Evolutionary conservation across 2,329 filamentous ascomycete species (phyloP), one percentile per base, ranked within the genome.

Genomic region (Penicillium griseofulvum): DNA sequence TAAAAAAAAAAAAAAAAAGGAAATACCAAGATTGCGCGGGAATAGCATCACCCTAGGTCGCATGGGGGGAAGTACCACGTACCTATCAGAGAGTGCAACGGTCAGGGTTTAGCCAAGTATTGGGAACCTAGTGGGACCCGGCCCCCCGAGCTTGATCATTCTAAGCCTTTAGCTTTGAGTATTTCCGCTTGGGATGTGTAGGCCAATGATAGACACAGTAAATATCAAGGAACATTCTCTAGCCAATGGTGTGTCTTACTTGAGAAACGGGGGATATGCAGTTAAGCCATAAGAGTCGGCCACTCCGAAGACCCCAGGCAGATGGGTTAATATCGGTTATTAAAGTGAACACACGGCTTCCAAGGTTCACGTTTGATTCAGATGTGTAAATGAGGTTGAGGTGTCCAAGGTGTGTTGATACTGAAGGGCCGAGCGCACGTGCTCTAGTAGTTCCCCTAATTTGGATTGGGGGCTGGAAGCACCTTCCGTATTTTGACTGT

Each of bases 21-120:
- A 24, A 22, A n/a, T 7, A 22, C 3, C 3, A 34, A 34, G 31
- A 16, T 34, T 34, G 14, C 31, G 7, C 17, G 52, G 46, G 38
- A 31, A 44, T 51, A 51, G 47, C 34, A 45, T 50, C 52, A 31
- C 12, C 34, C 19, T 48, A 52, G 31, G 17, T 41, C n/a, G 24
- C 29, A 52, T 22, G 7, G 43, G 43, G 29, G 8, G 5, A 41
- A 5, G 37, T 26, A 44, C 16, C 33, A 16, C 16, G 33, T 48
- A 34, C 52, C 52, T 51, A 51, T 50, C 39, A 50, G 16, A 31
- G 8, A 42, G 45, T 53, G 22, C 7, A 19, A 16, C 29, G 31
- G 24, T 6, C 24, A 22, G 31, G 16, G 24, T 24, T 48, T 31
- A 36, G 31, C 41, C 42, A 52, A 28, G 41, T 52, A 38, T 38